Base-by-base conservation (phyloP, 2,329 filamentous ascomycete genomes). In the Cladosporium oxysporum region DNA sequence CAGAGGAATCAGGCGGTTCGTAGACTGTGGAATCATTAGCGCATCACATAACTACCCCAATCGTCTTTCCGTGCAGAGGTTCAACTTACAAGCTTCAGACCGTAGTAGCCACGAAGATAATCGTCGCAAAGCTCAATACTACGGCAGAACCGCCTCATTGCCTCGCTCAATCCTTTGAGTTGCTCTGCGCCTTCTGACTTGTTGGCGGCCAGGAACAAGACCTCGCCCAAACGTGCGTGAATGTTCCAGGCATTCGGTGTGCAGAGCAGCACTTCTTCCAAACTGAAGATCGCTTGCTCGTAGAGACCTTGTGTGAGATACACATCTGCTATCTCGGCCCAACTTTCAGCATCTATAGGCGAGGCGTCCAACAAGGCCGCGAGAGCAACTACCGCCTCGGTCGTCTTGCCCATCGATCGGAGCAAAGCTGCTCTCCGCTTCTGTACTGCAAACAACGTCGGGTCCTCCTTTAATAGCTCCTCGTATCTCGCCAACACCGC, bases 211-310 rank as follows among this genome's bases (percentile, higher is more conserved):
- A 96, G 88, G 76, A 92, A 92, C 49, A 91, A 83, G 35, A 96
- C 80, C 78, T 98, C 95, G 18, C 93, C 95, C 29, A 97, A 79
- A 58, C 91, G 88, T 59, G 93, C 93, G 77, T 97, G 93, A 69
- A 96, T 87, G 90, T 96, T 98, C 93, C 95, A 99, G 23, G 94
- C 92, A 81, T 97, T 96, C 4, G 95, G 94, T 62, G 88, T 87
- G 66, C 96, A 83, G 61, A 98, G 82, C 53, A 99, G 79, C 23
- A 96, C 92, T 78, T 99, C 95, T 77, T 99, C 95, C 53, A 97
- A 81, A 67, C 92, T 90, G 78, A 90, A 97, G 60, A 97, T 88
- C 47, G 93, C 91, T 78, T 98, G 94, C 16, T 88, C 81, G 74
- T 91, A 92, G 72, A 94, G 80, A 0, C 90, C 92, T 75, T 94